Percentiles rank a stretch among this genome's conserved stretches.
Evolutionary conservation across 495 filamentous ascomycete species (phyloP).

Genomic region (Hypomontagnella submonticulosa): DNA sequence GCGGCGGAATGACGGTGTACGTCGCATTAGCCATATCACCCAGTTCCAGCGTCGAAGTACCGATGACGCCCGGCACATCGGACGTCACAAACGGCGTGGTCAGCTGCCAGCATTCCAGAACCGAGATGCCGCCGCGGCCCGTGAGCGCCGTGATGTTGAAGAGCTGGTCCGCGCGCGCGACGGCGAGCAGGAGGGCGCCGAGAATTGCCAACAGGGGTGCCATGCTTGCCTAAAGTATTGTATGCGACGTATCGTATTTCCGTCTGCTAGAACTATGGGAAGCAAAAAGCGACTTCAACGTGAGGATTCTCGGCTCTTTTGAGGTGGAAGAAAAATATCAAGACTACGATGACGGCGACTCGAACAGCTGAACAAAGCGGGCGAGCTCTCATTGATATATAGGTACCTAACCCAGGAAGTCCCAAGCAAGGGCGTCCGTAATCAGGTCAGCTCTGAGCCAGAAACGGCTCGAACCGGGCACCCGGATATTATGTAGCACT

Average conservation of each 20-base stretch:
- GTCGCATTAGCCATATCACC: slow-evolving; percentile 52
- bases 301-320: too few species aligned
- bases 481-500: too few species aligned
- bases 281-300: not conserved
- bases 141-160: slow-evolving; percentile 42
- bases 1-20: slow-evolving; percentile 54
- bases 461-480: too few species aligned
- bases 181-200: slow-evolving; percentile 4
- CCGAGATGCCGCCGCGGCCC: slow-evolving; percentile 49
- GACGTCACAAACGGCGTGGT: slow-evolving; percentile 52
- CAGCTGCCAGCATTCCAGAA: slow-evolving; percentile 66
- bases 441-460: not conserved
- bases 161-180: slow-evolving; percentile 7
- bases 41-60: slow-evolving; percentile 50
- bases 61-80: slow-evolving; percentile 52
- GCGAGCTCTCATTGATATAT: not conserved
- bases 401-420: not conserved
- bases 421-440: not conserved
- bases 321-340: too few species aligned
- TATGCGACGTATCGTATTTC: too few species aligned
- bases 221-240: slow-evolving; percentile 11
- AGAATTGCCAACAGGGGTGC: slow-evolving; percentile 1
- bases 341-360: too few species aligned
- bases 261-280: too few species aligned
- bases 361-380: not conserved